Evolutionary conservation across 495 filamentous ascomycete species (phyloP), one percentile per base, ranked within the genome.

Genomic region (Cercophora samala): DNA sequence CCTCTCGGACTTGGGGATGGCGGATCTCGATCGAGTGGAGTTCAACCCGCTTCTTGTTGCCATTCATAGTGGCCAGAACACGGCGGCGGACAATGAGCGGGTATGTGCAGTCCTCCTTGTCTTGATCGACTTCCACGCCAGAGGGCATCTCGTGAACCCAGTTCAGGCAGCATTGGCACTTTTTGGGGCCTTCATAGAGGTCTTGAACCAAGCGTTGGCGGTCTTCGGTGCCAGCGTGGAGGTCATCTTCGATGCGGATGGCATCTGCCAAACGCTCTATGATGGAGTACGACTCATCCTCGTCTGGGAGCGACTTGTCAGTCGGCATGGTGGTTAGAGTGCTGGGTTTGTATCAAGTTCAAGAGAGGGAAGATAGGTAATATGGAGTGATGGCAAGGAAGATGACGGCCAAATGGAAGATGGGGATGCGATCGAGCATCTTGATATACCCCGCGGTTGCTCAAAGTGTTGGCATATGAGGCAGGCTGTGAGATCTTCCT

Each of bases 1-100:
- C 80, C 70, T 89, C 84, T 22, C 87, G 86, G 67, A 89, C 87
- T 51, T 84, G 83, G 24, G 89, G 72, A 42, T 91, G 66, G 58
- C 67, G 58, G 51, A 72, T 37, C 24, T 72, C 70, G 58, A 72
- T 67, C 5, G 70, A 72, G 62, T 72, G 64, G 58, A 72, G 62
- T 5, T 54, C 19, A 24, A 69, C 29, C n/a, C 58, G 61, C 21
- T 61, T 59, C 37, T 62, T 61, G 32, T 29, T 58, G n/a, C 67
- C 22, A 18, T 21, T 23, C n/a, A 23, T 64, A 56, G 51, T 60
- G 59, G 61, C 64, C 15, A 64, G n/a, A 46, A 72, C 62, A 32
- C 64, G 61, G 18, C 64, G 67, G 54, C 70, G 70, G 51, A 72
- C 17, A 53, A 72, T 65, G 46, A 72, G 64, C 5, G 70, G 67